These are phyloP conservation scores for Fusarium neocosmosporiellum DNA, from an alignment of 2,329 filamentous ascomycete genomes.

Conservation along the genomic window DNA sequence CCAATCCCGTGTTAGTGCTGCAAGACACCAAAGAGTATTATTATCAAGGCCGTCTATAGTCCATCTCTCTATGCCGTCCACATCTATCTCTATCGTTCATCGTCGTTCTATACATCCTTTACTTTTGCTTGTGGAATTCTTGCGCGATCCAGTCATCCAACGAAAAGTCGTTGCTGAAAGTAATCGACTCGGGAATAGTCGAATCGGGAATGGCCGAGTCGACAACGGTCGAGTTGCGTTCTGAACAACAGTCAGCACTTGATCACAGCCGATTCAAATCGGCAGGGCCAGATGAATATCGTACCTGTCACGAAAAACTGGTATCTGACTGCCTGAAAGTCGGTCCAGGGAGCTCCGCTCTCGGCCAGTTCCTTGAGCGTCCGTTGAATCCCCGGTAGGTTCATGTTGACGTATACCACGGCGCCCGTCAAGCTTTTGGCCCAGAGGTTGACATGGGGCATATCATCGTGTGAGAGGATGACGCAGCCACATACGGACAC, in stretches of 20 bases:
- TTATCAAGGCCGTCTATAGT: neutral
- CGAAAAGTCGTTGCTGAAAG: neutral
- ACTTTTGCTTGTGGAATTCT: neutral
- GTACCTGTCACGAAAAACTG: neutral
- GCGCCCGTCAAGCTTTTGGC: neutral
- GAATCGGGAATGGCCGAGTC: too few species aligned
- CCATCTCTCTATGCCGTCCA: neutral
- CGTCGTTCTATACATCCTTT: neutral
- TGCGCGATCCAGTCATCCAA: neutral
- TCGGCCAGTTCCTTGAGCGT: slow-evolving; percentile 19
- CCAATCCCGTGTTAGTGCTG: neutral
- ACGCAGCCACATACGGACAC: neutral
- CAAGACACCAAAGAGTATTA: neutral
- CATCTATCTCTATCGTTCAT: neutral
- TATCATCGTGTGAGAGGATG: neutral
- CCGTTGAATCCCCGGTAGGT: neutral
- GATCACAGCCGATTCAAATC: neutral
- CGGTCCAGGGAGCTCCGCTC: slow-evolving; percentile 16
- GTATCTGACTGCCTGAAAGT: slow-evolving; percentile 15
- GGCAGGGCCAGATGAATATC: neutral
- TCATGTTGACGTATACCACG: slow-evolving; percentile 7
- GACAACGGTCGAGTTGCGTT: neutral
- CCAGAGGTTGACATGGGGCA: slow-evolving; percentile 4
- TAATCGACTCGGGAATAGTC: neutral
- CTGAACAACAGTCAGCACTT: neutral